These are phyloP conservation scores for Diplodia mutila DNA, from an alignment of 2,329 filamentous ascomycete genomes.

Conservation along the genomic window DNA sequence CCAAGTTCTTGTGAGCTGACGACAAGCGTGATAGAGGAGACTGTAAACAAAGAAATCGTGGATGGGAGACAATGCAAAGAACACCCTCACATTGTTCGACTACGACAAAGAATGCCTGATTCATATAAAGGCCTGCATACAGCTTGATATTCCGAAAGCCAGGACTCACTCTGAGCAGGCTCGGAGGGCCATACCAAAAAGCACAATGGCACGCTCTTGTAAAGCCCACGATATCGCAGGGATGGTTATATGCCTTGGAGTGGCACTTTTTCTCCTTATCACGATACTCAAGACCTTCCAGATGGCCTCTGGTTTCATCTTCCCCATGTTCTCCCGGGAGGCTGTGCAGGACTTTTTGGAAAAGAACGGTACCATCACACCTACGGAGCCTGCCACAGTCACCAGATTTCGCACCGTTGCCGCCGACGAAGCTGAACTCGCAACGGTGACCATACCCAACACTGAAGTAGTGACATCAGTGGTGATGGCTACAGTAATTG, in stretches of 20 bases:
- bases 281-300: not conserved
- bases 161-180: not conserved
- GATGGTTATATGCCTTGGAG: not conserved
- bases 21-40: no score
- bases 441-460: not conserved
- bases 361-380: not conserved
- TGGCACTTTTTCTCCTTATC: not conserved
- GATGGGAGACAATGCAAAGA: no score
- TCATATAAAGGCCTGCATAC: not conserved
- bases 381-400: not conserved
- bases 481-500: not conserved
- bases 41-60: no score
- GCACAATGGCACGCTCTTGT: not conserved
- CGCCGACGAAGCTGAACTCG: not conserved
- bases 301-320: not conserved
- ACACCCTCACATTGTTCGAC: no score
- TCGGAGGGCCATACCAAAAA: not conserved
- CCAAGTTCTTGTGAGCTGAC: no score
- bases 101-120: no score
- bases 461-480: not conserved
- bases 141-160: not conserved
- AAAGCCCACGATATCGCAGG: not conserved
- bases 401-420: not conserved
- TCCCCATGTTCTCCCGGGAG: not conserved
- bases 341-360: not conserved